Evolutionary conservation across 31 red algal species (phyloP), one percentile per base, ranked within the genome.

Genomic region (Asparagopsis taxiformis): DNA sequence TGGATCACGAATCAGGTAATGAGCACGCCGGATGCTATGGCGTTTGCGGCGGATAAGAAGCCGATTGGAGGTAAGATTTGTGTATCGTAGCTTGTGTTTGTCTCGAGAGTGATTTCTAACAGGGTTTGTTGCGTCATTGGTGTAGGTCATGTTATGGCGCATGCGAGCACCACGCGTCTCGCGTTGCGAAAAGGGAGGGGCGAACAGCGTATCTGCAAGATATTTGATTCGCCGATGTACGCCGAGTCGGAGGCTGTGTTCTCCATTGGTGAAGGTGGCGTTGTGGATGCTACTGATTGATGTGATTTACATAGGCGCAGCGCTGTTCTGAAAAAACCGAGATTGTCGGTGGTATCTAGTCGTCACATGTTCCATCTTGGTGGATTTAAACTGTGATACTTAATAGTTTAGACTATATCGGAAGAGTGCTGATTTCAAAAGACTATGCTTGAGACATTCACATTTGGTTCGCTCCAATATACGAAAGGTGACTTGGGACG

Each of bases 151-250:
- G 84, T 97, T 4, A 87, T 97, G 81, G 93, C 93, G 1, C 93
- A 97, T 60, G 93, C 93, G 10, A 84, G 76, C 41, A 97, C 93
- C 17, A 97, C 93, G 26, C 65, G 93, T 37, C 56, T 97, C 7
- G 77, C 77, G n/a, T 77, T 97, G 30, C 81, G 93, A 15, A 97
- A 97, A 41, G 93, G 93, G 22, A 75, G 93, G 19, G 93, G 74
- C 37, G 93, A 97, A 38, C 93, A 97, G 35, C 82, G 93, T 51
- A 92, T 97, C 71, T 84, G 82, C 49, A 97, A 97, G 69, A 85
- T 97, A 20, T 77, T 92, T 57, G 88, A 97, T 54, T 85, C 77
- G 11, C 93, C 93, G 13, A 65, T 81, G 70, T 73, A 74, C 20
- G 76, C 88, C 0, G 93, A 97, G 56, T 62, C 72, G 9, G 93